Percentiles rank a stretch among this genome's conserved stretches.
Evolutionary conservation across 148 eudicot genomes (phyloP).

Genomic region (Mesembryanthemum crystallinum): DNA sequence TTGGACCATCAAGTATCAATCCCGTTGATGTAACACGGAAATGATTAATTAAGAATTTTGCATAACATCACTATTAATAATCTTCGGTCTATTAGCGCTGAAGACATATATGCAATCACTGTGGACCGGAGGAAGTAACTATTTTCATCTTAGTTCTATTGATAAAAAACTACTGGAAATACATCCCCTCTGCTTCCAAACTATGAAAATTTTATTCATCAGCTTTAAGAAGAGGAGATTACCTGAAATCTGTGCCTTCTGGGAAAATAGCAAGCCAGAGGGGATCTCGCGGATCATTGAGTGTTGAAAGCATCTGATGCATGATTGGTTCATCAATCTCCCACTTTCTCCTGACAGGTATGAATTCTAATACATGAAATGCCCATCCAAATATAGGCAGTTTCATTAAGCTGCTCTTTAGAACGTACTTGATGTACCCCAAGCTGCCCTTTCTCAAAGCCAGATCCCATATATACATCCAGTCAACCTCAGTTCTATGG

Average conservation of each 20-base stretch:
- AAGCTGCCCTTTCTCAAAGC: constrained; percentile 74
- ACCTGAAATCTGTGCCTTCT: constrained; percentile 98
- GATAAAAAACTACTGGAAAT: background rate
- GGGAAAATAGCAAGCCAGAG: constrained; percentile 97
- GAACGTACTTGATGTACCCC: constrained; percentile 75
- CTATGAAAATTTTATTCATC: background rate
- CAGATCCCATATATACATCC: constrained; percentile 98
- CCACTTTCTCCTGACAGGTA: constrained; percentile 91
- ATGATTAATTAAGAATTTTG: background rate
- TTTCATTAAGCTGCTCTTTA: constrained; percentile 90
- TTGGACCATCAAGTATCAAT: background rate
- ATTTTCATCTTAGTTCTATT: background rate
- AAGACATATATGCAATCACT: background rate
- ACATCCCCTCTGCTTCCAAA: too few species aligned
- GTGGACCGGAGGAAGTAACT: background rate
- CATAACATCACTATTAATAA: too few species aligned
- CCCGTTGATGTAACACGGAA: too few species aligned
- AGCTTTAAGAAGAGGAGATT: constrained; percentile 28
- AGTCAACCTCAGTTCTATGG: constrained; percentile 95
- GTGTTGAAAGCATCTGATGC: constrained; percentile 70
- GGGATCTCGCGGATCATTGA: constrained; percentile 59
- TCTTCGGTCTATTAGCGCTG: too few species aligned
- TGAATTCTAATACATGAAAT: constrained; percentile 80
- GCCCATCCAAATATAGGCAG: constrained; percentile 92
- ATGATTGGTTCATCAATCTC: constrained; percentile 63